Conservation (phyloP, 805 yeast genomes). For the Cephaloascus albidus region DNA sequence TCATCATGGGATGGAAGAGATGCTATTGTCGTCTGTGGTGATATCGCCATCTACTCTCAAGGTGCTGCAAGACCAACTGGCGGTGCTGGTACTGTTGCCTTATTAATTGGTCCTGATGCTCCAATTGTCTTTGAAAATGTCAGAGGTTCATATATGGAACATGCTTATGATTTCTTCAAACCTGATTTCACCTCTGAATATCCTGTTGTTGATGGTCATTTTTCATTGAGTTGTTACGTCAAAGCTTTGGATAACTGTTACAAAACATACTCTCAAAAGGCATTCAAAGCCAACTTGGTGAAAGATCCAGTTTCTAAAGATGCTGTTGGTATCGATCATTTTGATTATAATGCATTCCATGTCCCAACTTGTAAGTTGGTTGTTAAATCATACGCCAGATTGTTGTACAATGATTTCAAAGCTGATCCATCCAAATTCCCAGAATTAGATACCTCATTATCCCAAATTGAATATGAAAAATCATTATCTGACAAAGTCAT, state of each 20-base stretch:
- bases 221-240: slow-evolving; percentile 87
- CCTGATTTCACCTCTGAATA: slow-evolving; percentile 95
- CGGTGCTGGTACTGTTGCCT: slow-evolving; percentile 96
- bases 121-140: slow-evolving; percentile 86
- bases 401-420: slow-evolving; percentile 80
- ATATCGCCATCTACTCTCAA: slow-evolving; percentile 92
- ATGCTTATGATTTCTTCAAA: slow-evolving; percentile 96
- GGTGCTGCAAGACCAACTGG: slow-evolving; percentile 99
- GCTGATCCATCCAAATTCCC: slow-evolving; percentile 55
- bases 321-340: slow-evolving; percentile 62
- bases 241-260: slow-evolving; percentile 88
- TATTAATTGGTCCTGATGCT: slow-evolving; percentile 95
- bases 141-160: slow-evolving; percentile 92
- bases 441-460: slow-evolving; percentile 45
- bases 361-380: slow-evolving; percentile 97
- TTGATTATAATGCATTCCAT: slow-evolving; percentile 94
- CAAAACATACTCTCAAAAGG: slow-evolving; percentile 71
- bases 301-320: slow-evolving; percentile 30
- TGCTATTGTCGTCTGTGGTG: slow-evolving; percentile 95
- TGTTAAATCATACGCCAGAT: slow-evolving; percentile 84
- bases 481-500: slow-evolving; percentile 71
- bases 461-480: slow-evolving; percentile 57
- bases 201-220: slow-evolving; percentile 97
- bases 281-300: slow-evolving; percentile 27
- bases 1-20: slow-evolving; percentile 97